Evolutionary conservation across 2,329 filamentous ascomycete genomes (phyloP).

Genomic region (Coleophoma crateriformis): DNA sequence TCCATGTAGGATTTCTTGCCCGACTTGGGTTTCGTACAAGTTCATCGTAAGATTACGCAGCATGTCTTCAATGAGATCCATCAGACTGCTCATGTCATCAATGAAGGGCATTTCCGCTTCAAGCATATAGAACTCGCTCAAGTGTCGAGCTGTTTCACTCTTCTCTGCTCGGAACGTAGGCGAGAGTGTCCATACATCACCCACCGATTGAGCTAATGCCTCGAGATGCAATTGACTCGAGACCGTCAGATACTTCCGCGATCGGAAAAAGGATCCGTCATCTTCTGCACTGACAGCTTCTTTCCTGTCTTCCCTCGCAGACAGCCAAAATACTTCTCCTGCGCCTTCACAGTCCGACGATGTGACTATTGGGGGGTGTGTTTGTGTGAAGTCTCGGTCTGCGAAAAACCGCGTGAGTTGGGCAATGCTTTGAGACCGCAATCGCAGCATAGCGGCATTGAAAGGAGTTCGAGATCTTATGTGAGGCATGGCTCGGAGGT

Average conservation of each 20-base stretch:
- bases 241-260: conserved; percentile 91
- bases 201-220: conserved; percentile 80
- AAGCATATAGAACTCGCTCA: conserved; percentile 99
- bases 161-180: conserved; percentile 91
- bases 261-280: conserved; percentile 66
- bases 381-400: conserved; percentile 66
- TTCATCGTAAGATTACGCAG: conserved; percentile 51
- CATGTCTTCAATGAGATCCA: conserved; percentile 76
- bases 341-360: conserved; percentile 97
- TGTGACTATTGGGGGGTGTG: conserved; percentile 89
- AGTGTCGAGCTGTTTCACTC: conserved; percentile 87
- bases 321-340: conserved; percentile 82
- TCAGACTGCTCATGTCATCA: conserved; percentile 63
- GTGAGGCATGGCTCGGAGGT: conserved; percentile 82
- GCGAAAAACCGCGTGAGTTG: conserved; percentile 73
- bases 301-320: conserved; percentile 10
- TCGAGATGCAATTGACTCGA: conserved; percentile 94
- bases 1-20: conserved; percentile 48
- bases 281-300: conserved; percentile 22
- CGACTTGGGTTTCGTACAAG: conserved; percentile 36
- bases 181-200: conserved; percentile 88
- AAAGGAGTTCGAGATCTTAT: conserved; percentile 76
- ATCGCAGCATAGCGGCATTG: conserved; percentile 72
- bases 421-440: conserved; percentile 76
- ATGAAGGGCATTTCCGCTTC: conserved; percentile 86